These are phyloP conservation scores for Magnolia sinica DNA, from an alignment of 164 flowering plant species.

Conservation along the genomic window DNA sequence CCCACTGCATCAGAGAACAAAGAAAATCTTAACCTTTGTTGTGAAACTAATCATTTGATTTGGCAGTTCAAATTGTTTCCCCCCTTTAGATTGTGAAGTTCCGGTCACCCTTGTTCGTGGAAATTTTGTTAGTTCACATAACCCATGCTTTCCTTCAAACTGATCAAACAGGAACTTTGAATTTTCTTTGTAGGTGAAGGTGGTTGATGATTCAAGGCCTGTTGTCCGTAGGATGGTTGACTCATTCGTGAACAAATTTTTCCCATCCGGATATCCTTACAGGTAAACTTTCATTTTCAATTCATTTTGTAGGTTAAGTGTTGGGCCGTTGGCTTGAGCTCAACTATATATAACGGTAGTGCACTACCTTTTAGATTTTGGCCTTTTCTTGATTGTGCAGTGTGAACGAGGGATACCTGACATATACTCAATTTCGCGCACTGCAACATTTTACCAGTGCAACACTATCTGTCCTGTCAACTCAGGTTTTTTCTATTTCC, in stretches of 20 bases:
- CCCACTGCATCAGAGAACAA: too few relatives aligned
- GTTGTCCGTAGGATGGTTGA: slow-evolving; percentile 48
- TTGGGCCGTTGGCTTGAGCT: neutral
- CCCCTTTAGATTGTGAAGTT: too few relatives aligned
- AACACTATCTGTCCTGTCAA: slow-evolving; percentile 85
- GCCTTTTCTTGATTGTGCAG: slow-evolving; percentile 37
- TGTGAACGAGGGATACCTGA: slow-evolving; percentile 89
- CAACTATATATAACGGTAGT: neutral
- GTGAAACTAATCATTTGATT: too few relatives aligned
- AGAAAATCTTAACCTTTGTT: too few relatives aligned
- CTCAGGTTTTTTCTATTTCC: slow-evolving; percentile 66
- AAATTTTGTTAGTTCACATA: too few relatives aligned
- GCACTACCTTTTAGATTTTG: neutral
- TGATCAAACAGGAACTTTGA: neutral
- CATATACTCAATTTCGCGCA: slow-evolving; percentile 89
- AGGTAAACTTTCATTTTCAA: slow-evolving; percentile 41
- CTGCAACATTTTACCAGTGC: slow-evolving; percentile 90
- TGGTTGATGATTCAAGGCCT: slow-evolving; percentile 71
- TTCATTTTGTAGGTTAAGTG: neutral
- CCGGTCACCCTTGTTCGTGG: too few relatives aligned
- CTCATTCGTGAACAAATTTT: slow-evolving; percentile 79
- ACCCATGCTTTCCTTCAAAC: too few relatives aligned
- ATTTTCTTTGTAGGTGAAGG: slow-evolving; percentile 45
- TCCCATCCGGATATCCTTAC: slow-evolving; percentile 94
- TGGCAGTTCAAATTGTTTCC: too few relatives aligned